Conservation (phyloP, 306 rosid species). For the Potentilla sterilis region DNA sequence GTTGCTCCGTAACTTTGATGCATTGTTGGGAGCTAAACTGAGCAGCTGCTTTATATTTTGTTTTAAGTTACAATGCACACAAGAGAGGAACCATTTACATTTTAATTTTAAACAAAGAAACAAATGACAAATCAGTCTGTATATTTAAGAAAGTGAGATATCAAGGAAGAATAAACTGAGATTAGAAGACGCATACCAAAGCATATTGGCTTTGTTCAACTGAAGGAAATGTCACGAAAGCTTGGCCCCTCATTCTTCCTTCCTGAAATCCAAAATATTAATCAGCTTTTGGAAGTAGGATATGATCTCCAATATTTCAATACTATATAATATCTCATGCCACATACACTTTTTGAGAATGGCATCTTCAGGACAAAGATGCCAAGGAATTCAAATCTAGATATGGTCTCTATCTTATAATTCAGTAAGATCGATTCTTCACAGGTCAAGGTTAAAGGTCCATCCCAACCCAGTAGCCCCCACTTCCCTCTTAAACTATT, state of each 20-base stretch:
- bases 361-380: not conserved
- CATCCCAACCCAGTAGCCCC: not conserved
- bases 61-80: not conserved
- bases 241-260: slow-evolving; percentile 99
- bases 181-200: slow-evolving; percentile 49
- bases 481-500: not conserved
- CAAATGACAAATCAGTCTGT: not conserved
- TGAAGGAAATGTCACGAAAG: slow-evolving; percentile 87
- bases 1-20: not conserved
- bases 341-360: not conserved
- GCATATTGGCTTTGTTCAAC: slow-evolving; percentile 77
- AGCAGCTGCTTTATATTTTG: not conserved
- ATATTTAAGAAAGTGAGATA: not conserved
- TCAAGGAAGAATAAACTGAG: not conserved
- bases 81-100: not conserved
- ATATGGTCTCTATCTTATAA: not conserved
- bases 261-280: slow-evolving; percentile 56
- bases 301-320: not conserved
- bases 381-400: not conserved
- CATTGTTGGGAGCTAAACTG: not conserved
- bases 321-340: not conserved
- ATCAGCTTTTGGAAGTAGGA: not conserved
- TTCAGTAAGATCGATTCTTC: not conserved
- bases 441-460: not conserved
- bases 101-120: not conserved